phyloP scores from a whole-genome alignment of 75 land plant species.

The Chamaecyparis obtusa region DNA sequence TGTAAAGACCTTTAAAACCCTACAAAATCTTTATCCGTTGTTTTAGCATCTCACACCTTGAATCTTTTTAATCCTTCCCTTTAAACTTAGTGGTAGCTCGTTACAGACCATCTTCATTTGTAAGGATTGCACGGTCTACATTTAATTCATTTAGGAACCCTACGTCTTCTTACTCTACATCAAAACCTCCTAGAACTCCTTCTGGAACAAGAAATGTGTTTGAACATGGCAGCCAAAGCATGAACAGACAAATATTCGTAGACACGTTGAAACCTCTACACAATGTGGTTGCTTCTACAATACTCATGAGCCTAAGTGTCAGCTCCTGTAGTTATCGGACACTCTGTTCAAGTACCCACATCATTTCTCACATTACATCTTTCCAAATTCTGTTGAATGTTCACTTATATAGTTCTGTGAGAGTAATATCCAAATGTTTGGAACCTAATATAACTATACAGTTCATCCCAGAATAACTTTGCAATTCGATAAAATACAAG shows the following conservation, averaged over 20 bases:
- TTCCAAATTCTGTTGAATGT: too few species aligned
- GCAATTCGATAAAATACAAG: too few species aligned
- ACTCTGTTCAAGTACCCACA: conserved; percentile 64
- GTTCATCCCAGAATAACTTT: too few species aligned
- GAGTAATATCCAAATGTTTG: too few species aligned
- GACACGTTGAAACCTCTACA: conserved; percentile 57
- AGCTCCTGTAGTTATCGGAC: conserved; percentile 42
- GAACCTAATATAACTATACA: too few species aligned
- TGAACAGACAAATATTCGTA: conserved; percentile 15
- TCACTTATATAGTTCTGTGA: too few species aligned
- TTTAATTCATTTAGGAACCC: not conserved
- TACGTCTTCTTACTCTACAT: not conserved
- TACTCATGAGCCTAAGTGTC: conserved; percentile 54
- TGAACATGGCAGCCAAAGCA: not conserved
- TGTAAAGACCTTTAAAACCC: not conserved
- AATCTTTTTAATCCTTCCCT: not conserved
- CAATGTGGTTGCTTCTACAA: conserved; percentile 57
- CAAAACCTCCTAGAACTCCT: not conserved
- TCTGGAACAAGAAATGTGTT: not conserved
- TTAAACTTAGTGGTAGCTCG: not conserved
- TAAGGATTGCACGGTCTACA: not conserved
- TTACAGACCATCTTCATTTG: conserved; percentile 6
- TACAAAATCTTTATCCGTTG: not conserved
- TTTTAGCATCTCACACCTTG: not conserved
- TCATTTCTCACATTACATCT: too few species aligned